Base-by-base conservation (phyloP, 768 basidiomycete species). In the Suillus sp. region DNA sequence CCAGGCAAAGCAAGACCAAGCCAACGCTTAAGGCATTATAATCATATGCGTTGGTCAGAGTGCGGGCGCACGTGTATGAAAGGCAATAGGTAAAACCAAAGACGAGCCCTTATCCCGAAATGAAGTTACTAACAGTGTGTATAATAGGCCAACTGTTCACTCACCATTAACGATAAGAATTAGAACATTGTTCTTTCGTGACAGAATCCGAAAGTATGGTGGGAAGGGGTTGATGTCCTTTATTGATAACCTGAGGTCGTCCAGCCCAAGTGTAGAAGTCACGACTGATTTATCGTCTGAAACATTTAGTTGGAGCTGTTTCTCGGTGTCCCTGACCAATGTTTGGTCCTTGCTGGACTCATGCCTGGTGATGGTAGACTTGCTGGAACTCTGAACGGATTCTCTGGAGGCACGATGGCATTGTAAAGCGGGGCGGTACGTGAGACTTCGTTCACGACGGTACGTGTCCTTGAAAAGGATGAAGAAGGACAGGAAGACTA, bases 381-480 rank as follows among this genome's bases (percentile, higher is more conserved):
- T 62, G 20, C 70, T 70, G n/a, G 67, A 64, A 38, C 71, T 59
- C 60, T 72, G 66, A 30, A 70, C 65, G 4, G 42, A 51, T 40
- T 66, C 66, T 30, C 63, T 59, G 16, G 72, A 70, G 40, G 73
- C 73, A 7, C 78, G 60, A 22, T 81, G 79, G 48, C 80, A 75
- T 64, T 78, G 83, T 50, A 91, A 76, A 0, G 87, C 86, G 35
- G 80, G 80, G 71, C 92, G 91, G 73, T 95, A 96, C 3, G 86
- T 84, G 22, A 91, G 75, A 60, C 93, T 95, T 50, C 95, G 88
- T 69, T 95, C 92, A 60, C 82, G 78, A 16, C 93, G 84, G 78
- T 92, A 95, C 0, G 93, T 92, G 69, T 96, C 93, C 62, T 84
- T 85, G 79, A 95, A 92, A 70, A 89, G 78, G 22, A 88, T 73